Evolutionary conservation across 768 basidiomycete species (phyloP).

Genomic region (Fistulinella prunicolor): DNA sequence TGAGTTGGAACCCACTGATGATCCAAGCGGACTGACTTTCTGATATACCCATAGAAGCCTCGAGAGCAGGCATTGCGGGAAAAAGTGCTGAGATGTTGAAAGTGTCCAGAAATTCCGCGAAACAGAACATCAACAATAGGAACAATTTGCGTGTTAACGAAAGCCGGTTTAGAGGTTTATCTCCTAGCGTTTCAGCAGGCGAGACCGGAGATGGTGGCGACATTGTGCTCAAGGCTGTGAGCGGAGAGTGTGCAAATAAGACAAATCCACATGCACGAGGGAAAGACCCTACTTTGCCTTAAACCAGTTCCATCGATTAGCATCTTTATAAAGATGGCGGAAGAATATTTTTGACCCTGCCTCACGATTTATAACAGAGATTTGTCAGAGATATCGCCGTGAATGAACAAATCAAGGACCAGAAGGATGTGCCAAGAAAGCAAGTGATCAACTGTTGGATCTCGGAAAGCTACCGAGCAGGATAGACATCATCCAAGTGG

Average conservation of each 20-base stretch:
- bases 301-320: background rate
- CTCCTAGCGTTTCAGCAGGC: background rate
- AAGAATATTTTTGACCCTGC: too few species aligned
- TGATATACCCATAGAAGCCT: constrained; percentile 17
- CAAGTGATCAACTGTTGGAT: too few species aligned
- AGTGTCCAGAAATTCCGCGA: constrained; percentile 42
- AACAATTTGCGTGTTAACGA: constrained; percentile 24
- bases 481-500: too few species aligned
- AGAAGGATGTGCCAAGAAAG: too few species aligned
- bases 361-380: too few species aligned
- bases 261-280: background rate
- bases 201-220: background rate
- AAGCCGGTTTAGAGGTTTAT: constrained; percentile 8
- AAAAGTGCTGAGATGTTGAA: constrained; percentile 44
- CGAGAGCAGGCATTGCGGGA: constrained; percentile 38
- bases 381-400: too few species aligned
- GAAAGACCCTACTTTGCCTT: background rate
- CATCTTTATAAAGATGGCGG: too few species aligned
- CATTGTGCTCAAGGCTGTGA: constrained; percentile 11
- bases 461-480: too few species aligned
- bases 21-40: constrained; percentile 38
- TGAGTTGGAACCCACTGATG: constrained; percentile 43
- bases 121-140: constrained; percentile 37
- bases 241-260: background rate
- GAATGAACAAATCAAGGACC: too few species aligned